These are phyloP conservation scores for Aulographum hederae DNA, from an alignment of 2,329 filamentous ascomycete species.

Conservation along the genomic window DNA sequence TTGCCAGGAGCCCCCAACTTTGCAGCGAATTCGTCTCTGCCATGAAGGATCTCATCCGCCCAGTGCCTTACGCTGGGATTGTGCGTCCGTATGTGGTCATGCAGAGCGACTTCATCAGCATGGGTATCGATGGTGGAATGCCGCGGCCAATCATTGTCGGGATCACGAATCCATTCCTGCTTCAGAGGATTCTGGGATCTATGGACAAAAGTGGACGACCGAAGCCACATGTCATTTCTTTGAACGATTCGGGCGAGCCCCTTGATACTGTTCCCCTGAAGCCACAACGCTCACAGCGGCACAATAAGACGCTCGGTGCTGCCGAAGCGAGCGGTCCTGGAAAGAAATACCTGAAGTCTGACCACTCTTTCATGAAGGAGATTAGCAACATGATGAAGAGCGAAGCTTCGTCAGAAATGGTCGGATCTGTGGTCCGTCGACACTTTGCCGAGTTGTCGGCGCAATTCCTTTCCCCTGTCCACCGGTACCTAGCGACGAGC, in stretches of 20 bases:
- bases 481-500: conserved; percentile 19
- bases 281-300: conserved; percentile 11
- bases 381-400: conserved; percentile 16
- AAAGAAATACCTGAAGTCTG: conserved; percentile 21
- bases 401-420: conserved; percentile 5
- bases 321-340: conserved; percentile 14
- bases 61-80: conserved; percentile 21
- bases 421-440: conserved; percentile 19
- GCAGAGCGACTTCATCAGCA: conserved; percentile 22
- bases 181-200: conserved; percentile 15
- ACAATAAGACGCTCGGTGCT: conserved; percentile 10
- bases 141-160: conserved; percentile 20
- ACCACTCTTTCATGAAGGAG: conserved; percentile 14
- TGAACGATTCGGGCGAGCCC: conserved; percentile 15
- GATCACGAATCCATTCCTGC: conserved; percentile 22
- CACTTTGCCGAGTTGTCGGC: conserved; percentile 23
- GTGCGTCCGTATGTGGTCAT: conserved; percentile 23
- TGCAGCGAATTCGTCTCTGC: conserved; percentile 21
- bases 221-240: conserved; percentile 19
- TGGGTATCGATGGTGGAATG: conserved; percentile 19
- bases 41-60: conserved; percentile 19
- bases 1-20: conserved; percentile 22
- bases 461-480: conserved; percentile 21
- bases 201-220: conserved; percentile 15
- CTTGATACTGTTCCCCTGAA: conserved; percentile 17